Base-by-base conservation (phyloP, 2,329 filamentous ascomycete species). In the Penicillium verrucosum region DNA sequence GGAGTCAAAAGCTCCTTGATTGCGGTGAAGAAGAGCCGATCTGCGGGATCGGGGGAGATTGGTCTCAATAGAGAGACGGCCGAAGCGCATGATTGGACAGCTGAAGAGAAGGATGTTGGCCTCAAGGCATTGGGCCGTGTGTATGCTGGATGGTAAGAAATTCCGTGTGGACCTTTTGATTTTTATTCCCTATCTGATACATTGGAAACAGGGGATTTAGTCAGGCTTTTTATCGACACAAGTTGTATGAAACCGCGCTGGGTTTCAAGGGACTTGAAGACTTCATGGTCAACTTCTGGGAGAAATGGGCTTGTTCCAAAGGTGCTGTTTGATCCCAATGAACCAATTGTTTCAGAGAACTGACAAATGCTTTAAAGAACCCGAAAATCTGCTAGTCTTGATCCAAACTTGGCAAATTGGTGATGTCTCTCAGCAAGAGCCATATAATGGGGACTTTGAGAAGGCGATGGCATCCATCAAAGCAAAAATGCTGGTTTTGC, bases 241-340 rank as follows among this genome's bases (percentile, higher is more conserved):
- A 81, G 68, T 58, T 90, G n/a, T 87, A 87, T 68, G 83, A 89
- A 69, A 85, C 72, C 1, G 76, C 69, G 0, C 79, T 92, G 9
- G 86, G 87, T 0, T 90, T 81, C 65, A 85, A 85, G 61, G 78
- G 84, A 53, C 77, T 92, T 2, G 88, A 92, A 59, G 85, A 89
- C 51, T 93, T 92, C 60, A 83, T 93, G 79, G 76, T 84, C 7
- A 83, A 81, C 12, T 91, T 90, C 66, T 93, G 90, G 88, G 89
- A 92, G 70, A 75, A 75, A 0, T 92, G 88, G 88, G 87, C 87
- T 4, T 75, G 86, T 18, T 83, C 81, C 0, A 91, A 90, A 75
- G 82, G 81, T 81, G 57, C 27, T 36, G 29, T 16, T 30, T 7
- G 37, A 14, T 6, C 11, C n/a, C 27, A 21, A 21, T 14, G 30